These are phyloP conservation scores for Ambrosia trifida DNA, from an alignment of 129 eudicot genomes.

Conservation along the genomic window DNA sequence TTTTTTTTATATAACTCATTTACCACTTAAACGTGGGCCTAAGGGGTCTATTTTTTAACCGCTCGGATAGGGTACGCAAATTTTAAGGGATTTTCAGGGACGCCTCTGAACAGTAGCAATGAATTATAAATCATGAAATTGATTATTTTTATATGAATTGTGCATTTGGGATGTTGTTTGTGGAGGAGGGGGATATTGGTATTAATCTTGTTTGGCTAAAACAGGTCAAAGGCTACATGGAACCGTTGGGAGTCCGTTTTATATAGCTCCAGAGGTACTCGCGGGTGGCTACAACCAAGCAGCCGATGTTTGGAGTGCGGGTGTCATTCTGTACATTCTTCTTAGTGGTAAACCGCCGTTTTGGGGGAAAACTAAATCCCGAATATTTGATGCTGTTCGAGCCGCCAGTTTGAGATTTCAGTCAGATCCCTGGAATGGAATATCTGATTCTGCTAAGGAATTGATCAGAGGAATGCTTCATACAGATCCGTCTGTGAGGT, in stretches of 20 bases:
- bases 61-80: too few relatives aligned
- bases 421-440: slow-evolving; percentile 56
- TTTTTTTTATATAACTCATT: too few relatives aligned
- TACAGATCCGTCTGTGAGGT: slow-evolving; percentile 55
- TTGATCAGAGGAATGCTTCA: slow-evolving; percentile 79
- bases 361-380: slow-evolving; percentile 81
- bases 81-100: too few relatives aligned
- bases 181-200: neutral
- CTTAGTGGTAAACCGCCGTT: slow-evolving; percentile 85
- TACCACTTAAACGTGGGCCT: too few relatives aligned
- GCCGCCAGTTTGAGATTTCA: slow-evolving; percentile 72
- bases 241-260: slow-evolving; percentile 90
- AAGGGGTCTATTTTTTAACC: too few relatives aligned
- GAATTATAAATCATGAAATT: too few relatives aligned
- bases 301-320: slow-evolving; percentile 92
- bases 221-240: slow-evolving; percentile 48
- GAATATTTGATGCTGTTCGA: slow-evolving; percentile 80
- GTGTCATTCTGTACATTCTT: slow-evolving; percentile 86
- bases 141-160: too few relatives aligned
- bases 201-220: neutral
- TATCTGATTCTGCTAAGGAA: slow-evolving; percentile 76
- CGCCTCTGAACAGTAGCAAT: too few relatives aligned
- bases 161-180: neutral
- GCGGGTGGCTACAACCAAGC: slow-evolving; percentile 80
- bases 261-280: slow-evolving; percentile 92